Base-by-base conservation (phyloP, 2,329 filamentous ascomycete genomes). In the Metarhizium humberi region DNA sequence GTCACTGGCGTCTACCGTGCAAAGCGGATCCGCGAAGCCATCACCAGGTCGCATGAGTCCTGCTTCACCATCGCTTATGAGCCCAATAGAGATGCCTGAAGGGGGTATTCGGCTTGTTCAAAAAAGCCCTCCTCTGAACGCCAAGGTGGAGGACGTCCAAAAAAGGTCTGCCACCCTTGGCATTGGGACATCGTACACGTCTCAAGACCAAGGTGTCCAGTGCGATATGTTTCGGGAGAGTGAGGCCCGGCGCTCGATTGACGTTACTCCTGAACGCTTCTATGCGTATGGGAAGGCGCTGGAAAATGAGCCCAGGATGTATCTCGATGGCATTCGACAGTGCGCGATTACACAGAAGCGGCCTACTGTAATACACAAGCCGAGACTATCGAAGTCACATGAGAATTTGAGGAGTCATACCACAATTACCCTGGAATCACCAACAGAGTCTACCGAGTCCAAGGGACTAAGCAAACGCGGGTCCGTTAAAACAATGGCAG, bases 401-500 rank as follows among this genome's bases (percentile, higher is more conserved):
- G 55, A 56, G 18, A 53, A 58, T 4, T 34, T 59, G 34, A 45
- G 45, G 11, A 53, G 53, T 3, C 55, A 57, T 25, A 32, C 51
- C 29, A 55, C n/a, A 18, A 49, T 54, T 11, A 55, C 36, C 3
- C 32, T 55, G 13, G 54, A 51, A 7, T 49, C 53, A 0, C 50
- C 52, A 3, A 51, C 55, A 6, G 55, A 58, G 3, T 60, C 62
- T 40, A 62, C 57, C 14, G 51, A 62, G 40, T 56, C 59, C 2
- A 60, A 59, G 7, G 57, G 57, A 1, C 55, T 62, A 4, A 64
- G 54, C 29, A 74, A 66, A 25, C 59, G 55, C 56, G 62, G 64
- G 20, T 64, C 68, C 3, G 78, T 80, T 13, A 77, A 68, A 59
- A 76, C 75, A 2, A 79, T 82, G 70, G 73, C 78, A 4, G 78